phyloP scores from a whole-genome alignment of 805 yeast species.

The Saccharomyces kudriavzevii region DNA sequence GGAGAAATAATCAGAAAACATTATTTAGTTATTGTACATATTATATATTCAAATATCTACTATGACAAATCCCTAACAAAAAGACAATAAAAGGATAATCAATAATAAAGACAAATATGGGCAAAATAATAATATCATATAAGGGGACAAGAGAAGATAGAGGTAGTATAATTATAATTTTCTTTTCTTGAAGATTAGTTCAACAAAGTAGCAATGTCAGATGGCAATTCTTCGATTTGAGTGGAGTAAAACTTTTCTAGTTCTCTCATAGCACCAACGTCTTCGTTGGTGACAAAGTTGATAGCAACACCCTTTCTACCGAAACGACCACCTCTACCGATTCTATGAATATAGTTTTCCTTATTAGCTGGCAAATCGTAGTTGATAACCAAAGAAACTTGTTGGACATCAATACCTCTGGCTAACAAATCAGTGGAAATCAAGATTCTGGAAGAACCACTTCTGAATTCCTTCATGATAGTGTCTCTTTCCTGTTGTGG shows the following conservation, averaged over 20 bases:
- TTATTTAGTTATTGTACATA: not conserved
- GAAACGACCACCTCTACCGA: constrained; percentile 93
- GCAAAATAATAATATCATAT: not conserved
- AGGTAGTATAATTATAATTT: constrained; percentile 1
- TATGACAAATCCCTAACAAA: not conserved
- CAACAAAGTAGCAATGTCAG: constrained; percentile 46
- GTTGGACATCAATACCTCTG: constrained; percentile 95
- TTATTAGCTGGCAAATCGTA: constrained; percentile 83
- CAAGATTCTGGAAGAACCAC: constrained; percentile 81
- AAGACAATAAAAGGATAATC: not conserved
- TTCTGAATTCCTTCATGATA: constrained; percentile 88
- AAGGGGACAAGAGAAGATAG: not conserved
- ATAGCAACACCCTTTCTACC: constrained; percentile 96
- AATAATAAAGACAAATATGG: not conserved
- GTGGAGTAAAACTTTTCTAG: constrained; percentile 61
- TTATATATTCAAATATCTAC: not conserved
- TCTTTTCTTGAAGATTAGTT: not conserved
- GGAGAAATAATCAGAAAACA: not conserved
- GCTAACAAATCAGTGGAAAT: constrained; percentile 95
- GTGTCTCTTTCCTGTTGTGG: constrained; percentile 84
- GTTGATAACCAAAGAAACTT: constrained; percentile 86
- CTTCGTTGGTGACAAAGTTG: constrained; percentile 76
- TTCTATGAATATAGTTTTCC: constrained; percentile 91
- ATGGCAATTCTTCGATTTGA: constrained; percentile 66
- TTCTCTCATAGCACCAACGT: constrained; percentile 59